phyloP scores from a whole-genome alignment of 805 yeast genomes.

The Starmerella floricola region DNA sequence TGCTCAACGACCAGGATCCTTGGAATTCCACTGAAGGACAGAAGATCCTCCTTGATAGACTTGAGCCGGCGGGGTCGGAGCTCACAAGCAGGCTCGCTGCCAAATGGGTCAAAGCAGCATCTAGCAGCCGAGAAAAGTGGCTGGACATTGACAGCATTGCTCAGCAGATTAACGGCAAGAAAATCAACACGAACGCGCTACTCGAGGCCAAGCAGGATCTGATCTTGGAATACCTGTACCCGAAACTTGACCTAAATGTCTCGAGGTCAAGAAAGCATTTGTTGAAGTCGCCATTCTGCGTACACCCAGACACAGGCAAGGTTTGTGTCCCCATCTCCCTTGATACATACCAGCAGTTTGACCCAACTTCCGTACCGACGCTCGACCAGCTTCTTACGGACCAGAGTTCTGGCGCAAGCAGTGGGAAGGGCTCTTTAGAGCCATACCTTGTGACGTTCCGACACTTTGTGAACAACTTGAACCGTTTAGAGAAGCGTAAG shows the following conservation, averaged over 20 bases:
- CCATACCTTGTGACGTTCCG: slow-evolving; percentile 60
- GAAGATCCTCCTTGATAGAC: slow-evolving; percentile 44
- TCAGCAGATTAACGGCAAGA: slow-evolving; percentile 19
- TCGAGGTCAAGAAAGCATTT: slow-evolving; percentile 82
- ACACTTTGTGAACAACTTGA: slow-evolving; percentile 45
- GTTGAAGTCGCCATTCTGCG: slow-evolving; percentile 90
- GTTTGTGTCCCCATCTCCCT: slow-evolving; percentile 71
- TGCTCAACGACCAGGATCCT: slow-evolving; percentile 76
- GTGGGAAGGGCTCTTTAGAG: slow-evolving; percentile 53
- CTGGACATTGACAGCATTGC: slow-evolving; percentile 45
- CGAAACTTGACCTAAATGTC: slow-evolving; percentile 86
- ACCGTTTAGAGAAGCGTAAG: slow-evolving; percentile 37
- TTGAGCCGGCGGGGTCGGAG: slow-evolving; percentile 29
- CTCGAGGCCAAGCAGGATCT: slow-evolving; percentile 72
- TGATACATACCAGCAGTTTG: slow-evolving; percentile 39
- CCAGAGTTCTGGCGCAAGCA: slow-evolving; percentile 33
- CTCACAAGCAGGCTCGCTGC: slow-evolving; percentile 36
- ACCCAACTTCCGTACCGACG: slow-evolving; percentile 72
- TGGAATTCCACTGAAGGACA: slow-evolving; percentile 31
- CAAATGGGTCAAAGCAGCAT: slow-evolving; percentile 44
- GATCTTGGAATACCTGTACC: slow-evolving; percentile 69
- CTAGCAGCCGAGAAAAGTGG: slow-evolving; percentile 63
- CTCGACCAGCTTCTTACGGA: slow-evolving; percentile 52
- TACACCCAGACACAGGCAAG: slow-evolving; percentile 91
- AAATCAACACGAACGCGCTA: slow-evolving; percentile 37